Conservation (phyloP, 208 protist genomes). For the Wallacemonas rigidus region DNA sequence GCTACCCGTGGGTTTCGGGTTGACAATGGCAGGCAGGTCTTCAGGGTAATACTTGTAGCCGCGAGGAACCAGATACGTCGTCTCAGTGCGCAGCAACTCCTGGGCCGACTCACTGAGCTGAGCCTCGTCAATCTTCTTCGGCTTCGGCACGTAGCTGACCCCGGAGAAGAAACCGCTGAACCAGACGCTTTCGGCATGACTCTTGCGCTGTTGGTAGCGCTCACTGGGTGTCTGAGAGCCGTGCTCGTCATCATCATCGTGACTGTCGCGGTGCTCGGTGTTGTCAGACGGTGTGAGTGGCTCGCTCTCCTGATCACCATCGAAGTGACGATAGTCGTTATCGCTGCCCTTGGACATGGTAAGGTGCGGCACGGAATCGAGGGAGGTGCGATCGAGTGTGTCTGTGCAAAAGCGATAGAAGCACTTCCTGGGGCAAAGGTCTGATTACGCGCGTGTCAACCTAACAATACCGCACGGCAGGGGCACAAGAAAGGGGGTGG, state of each 20-base stretch:
- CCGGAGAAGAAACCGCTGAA: conserved; percentile 53
- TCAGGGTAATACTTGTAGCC: conserved; percentile 57
- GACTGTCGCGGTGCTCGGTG: neutral
- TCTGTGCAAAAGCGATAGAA: too few species aligned
- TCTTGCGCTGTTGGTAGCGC: conserved; percentile 29
- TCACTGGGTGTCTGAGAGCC: conserved; percentile 29
- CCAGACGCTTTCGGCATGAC: conserved; percentile 44
- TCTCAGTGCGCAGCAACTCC: conserved; percentile 41
- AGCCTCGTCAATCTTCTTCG: conserved; percentile 36
- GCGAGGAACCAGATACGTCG: conserved; percentile 52
- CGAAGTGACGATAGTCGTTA: conserved; percentile 17
- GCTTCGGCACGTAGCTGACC: conserved; percentile 47
- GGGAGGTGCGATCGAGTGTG: too few species aligned
- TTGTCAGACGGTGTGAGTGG: neutral
- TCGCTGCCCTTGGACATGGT: conserved; percentile 15
- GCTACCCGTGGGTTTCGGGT: conserved; percentile 28
- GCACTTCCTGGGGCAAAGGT: too few species aligned
- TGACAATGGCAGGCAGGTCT: conserved; percentile 43
- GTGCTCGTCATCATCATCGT: conserved; percentile 18
- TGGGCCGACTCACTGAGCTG: conserved; percentile 41
- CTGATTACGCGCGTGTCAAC: too few species aligned
- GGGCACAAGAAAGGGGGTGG: too few species aligned
- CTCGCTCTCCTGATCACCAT: conserved; percentile 7
- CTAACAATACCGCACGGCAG: too few species aligned
- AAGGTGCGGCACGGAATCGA: neutral